Base-by-base conservation (phyloP, 805 yeast species). In the Brettanomyces nanus region DNA sequence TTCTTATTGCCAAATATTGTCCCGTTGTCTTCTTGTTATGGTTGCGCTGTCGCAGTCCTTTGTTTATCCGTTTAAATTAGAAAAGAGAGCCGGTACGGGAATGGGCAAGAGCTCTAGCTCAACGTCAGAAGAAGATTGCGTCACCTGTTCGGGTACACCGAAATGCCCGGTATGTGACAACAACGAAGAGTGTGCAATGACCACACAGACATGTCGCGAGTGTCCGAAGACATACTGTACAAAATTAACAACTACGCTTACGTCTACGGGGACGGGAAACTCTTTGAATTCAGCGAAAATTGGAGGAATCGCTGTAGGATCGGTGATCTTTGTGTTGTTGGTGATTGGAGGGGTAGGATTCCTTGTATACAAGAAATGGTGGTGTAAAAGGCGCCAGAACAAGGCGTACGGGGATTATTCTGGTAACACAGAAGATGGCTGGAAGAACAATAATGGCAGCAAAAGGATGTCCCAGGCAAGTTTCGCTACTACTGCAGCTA, bases 241-340 rank as follows among this genome's bases (percentile, higher is more conserved):
- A 3, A 58, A 61, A 38, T 41, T 53, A 11, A 39, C 55, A 2
- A 38, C 53, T 2, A 39, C 48, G 2, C 15, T 44, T 5, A 19
- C 46, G 6, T 44, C 54, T 4, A 41, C 57, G 2, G 33, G 40
- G 17, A 36, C 52, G 5, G 43, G 50, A 15, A n/a, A 29, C 6
- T 27, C 43, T 1, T 25, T 43, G 13, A 37, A 31, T 26, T 32
- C 49, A 18, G 52, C 62, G 7, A 53, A 66, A 35, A 56, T 66
- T 15, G 80, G 85, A 5, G 85, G 78, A 5, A 69, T 80, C 17
- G 83, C 80, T 0, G 90, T 87, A 18, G 89, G 87, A 19, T 77
- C 79, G 1, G 70, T 77, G 2, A 89, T 84, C 15, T 80, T 82
- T 14, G 65, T 62, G 2, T 47, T 73, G 1, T 42, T 71, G 4